Base-by-base conservation (phyloP, 2,329 filamentous ascomycete genomes). In the Nakataea oryzae region DNA sequence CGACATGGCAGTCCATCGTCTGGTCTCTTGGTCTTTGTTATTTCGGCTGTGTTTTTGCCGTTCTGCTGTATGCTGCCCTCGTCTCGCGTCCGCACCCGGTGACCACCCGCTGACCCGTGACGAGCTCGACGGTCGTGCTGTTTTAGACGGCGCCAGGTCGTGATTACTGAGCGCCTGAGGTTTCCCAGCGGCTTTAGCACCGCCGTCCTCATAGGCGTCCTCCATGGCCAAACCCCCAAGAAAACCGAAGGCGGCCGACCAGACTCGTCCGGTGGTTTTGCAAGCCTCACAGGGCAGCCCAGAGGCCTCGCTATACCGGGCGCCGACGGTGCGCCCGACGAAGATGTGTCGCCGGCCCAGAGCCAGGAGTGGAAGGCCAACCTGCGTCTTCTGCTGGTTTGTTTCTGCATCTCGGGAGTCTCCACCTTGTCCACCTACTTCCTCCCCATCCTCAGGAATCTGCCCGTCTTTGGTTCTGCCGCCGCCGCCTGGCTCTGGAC, bases 171-270 rank as follows among this genome's bases (percentile, higher is more conserved):
- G 76, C 90, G 93, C 71, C 76, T 99, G 63, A 95, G 90, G 71
- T 99, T 99, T 68, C 95, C 95, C 0, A 96, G 91, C 69, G 95
- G 95, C 1, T 97, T 96, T 62, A 96, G 95, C 59, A 97, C 95
- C 1, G 95, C 95, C 0, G 82, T 97, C 26, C 87, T 99, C 78
- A 97, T 99, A 66, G 86, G 87, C 3, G 91, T 97, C 2, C 77
- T 99, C 13, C 93, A 97, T 73, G 91, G 91, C 3, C 72, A 77
- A 62, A 75, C 73, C 24, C 13, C 54, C 29, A 61, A 57, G 60
- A 27, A 29, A n/a, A 63, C 62, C 55, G 47, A 61, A 32, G 54
- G 55, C 24, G 74, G 75, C 55, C 69, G 68, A 12, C 71, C 73
- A 28, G 70, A 72, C 47, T 54, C 64, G 2, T 72, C 73, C 47